Base-by-base conservation (phyloP, 2,329 filamentous ascomycete species). In the Aspergillus piperis region DNA sequence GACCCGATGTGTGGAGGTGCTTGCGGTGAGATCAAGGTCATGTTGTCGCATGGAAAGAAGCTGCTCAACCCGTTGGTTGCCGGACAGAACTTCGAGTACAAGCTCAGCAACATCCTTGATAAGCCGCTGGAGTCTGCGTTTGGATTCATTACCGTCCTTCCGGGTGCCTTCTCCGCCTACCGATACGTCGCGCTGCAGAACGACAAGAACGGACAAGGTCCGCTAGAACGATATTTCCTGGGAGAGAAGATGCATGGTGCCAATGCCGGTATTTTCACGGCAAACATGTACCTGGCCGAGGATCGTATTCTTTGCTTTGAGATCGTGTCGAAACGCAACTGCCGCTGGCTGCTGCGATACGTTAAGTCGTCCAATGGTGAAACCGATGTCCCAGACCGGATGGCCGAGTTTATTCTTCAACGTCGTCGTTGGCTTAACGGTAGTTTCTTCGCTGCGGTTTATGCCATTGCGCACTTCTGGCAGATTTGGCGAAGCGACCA, bases 71-170 rank as follows among this genome's bases (percentile, higher is more conserved):
- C 95, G 0, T 84, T 99, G 4, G 91, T 99, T 21, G 95, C 95
- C 2, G 93, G 93, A 0, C 95, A 99, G 72, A 99, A 99, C 73
- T 99, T 99, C 70, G 95, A 99, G 81, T 99, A 99, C 84, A 99
- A 99, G 84, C 96, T 99, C 90, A 96, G 92, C 76, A 99, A 99
- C 73, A 99, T 99, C 73, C 84, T 99, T 48, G 95, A 99, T 77
- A 99, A 99, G 80, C 95, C 95, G 2, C 82, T 99, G 42, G 95
- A 99, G 75, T 98, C 94, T 3, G 91, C 94, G 0, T 99, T 99
- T 76, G 95, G 95, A 50, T 99, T 98, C 80, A 98, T 99, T 73
- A 92, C 91, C 48, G 95, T 99, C 71, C 83, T 99, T 72, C 95
- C 95, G 0, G 95, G 95, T 81, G 95, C 95, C 60, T 96, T 99